These are phyloP conservation scores for sweet orange (Citrus sinensis) DNA, from an alignment of 345 rosid species.

Conservation along the genomic window DVS_A1.0 CM039163.1:39661501-39662000, in stretches of 20 bases:
- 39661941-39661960: too few species aligned
- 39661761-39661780: conserved; percentile 41
- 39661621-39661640: conserved; percentile 95
- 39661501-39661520: neutral
- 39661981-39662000: too few species aligned
- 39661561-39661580: neutral
- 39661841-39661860: too few species aligned
- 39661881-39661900: too few species aligned
- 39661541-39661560: neutral
- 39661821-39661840: too few species aligned
- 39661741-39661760: conserved; percentile 93
- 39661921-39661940: too few species aligned
- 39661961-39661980: too few species aligned
- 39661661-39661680: conserved; percentile 92
- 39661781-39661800: neutral
- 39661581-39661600: neutral
- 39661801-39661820: conserved; percentile 11
- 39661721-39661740: conserved; percentile 98
- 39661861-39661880: too few species aligned
- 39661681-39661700: conserved; percentile 77
- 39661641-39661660: conserved; percentile 88
- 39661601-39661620: conserved; percentile 45
- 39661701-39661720: conserved; percentile 91
- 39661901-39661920: too few species aligned
- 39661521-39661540: neutral